These are phyloP conservation scores for Trichocomaceae sp. DNA, from an alignment of 2,329 filamentous ascomycete species.

Conservation along the genomic window DNA sequence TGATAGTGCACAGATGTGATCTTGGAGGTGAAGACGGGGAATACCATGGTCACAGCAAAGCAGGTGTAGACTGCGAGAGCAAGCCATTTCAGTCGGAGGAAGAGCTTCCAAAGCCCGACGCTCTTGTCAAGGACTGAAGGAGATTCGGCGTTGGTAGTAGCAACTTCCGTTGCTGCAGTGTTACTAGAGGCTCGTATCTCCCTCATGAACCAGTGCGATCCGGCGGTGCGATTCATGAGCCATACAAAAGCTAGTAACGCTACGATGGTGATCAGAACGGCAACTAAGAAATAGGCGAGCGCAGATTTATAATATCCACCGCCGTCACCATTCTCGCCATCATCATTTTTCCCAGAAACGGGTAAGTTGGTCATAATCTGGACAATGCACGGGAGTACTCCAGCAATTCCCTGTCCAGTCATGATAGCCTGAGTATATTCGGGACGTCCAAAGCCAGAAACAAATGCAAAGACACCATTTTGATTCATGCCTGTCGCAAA, in stretches of 20 bases:
- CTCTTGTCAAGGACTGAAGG: conserved; percentile 32
- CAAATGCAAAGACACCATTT: conserved; percentile 91
- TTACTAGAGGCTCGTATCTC: conserved; percentile 7
- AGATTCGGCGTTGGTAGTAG: neutral
- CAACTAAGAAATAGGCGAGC: conserved; percentile 85
- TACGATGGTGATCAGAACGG: conserved; percentile 64
- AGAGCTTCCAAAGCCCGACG: conserved; percentile 58
- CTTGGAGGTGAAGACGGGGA: conserved; percentile 80
- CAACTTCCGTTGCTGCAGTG: neutral
- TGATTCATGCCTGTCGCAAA: conserved; percentile 79
- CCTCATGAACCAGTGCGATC: conserved; percentile 11
- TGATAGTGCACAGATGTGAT: conserved; percentile 47
- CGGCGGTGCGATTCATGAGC: conserved; percentile 51
- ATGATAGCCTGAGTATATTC: conserved; percentile 97
- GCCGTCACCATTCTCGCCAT: conserved; percentile 28
- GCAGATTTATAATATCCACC: conserved; percentile 59
- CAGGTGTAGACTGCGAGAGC: conserved; percentile 70
- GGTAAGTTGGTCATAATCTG: conserved; percentile 78
- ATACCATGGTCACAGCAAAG: conserved; percentile 86
- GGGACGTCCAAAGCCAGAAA: conserved; percentile 71
- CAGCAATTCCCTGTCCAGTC: conserved; percentile 86
- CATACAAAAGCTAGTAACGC: conserved; percentile 69
- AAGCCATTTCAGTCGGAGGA: conserved; percentile 72
- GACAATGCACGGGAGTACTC: conserved; percentile 78
- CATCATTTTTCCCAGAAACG: conserved; percentile 38